Conservation (phyloP, 164 flowering plant species). For the Annona cherimola region DNA sequence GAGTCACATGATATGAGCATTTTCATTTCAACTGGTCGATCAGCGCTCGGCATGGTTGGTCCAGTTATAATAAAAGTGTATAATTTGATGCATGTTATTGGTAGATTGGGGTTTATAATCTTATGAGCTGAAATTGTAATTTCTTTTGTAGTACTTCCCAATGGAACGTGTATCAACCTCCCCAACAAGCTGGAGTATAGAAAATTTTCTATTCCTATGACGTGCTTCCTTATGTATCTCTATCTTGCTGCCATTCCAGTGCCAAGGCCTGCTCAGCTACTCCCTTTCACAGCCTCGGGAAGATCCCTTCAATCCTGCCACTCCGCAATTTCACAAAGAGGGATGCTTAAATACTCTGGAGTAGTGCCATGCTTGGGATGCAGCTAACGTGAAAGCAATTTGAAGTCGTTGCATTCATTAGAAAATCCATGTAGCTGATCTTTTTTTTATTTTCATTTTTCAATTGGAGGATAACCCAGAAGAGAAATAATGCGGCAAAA, state of each 20-base stretch:
- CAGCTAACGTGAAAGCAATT: background rate
- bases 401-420: background rate
- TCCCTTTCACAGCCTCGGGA: background rate
- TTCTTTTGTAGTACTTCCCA: background rate
- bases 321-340: background rate
- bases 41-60: no score
- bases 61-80: background rate
- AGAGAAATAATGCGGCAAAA: no score
- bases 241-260: background rate
- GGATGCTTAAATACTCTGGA: background rate
- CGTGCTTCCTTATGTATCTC: background rate
- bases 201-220: no score
- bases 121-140: background rate
- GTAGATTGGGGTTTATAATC: background rate
- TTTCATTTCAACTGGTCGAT: background rate
- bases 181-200: background rate
- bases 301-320: background rate
- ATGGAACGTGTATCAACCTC: background rate
- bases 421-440: no score
- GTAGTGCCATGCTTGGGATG: background rate
- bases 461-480: no score
- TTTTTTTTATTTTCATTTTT: no score
- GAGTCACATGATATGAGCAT: background rate
- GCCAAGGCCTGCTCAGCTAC: no score
- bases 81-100: no score